Percentiles rank a stretch among this genome's conserved stretches.
These are phyloP conservation scores for Coemansia reversa DNA, from an alignment of 192 early-diverging fungal genomes.

Conservation along the genomic window DNA sequence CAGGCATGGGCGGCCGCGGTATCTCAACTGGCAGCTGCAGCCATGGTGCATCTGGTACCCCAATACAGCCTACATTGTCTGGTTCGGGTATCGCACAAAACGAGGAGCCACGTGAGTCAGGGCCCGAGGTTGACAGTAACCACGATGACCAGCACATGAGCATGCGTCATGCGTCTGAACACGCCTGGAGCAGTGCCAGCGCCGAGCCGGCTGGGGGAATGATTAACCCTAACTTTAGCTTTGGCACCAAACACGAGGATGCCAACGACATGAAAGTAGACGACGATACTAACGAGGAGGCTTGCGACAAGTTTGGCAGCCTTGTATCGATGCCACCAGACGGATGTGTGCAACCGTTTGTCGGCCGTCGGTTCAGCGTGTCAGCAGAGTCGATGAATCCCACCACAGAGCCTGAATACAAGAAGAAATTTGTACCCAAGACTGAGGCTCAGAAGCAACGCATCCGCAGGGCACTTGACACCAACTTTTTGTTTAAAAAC, in stretches of 20 bases:
- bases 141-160: constrained; percentile 44
- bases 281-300: constrained; percentile 60
- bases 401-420: constrained; percentile 70
- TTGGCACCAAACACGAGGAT: constrained; percentile 52
- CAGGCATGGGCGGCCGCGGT: constrained; percentile 9
- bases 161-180: constrained; percentile 54
- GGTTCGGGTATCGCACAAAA: constrained; percentile 16
- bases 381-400: constrained; percentile 97
- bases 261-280: constrained; percentile 60
- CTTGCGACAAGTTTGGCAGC: constrained; percentile 59
- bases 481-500: constrained; percentile 91
- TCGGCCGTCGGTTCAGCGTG: constrained; percentile 90
- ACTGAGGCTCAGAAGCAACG: constrained; percentile 78
- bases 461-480: constrained; percentile 76
- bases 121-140: constrained; percentile 35
- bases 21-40: constrained; percentile 1
- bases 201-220: constrained; percentile 20
- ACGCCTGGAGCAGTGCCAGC: constrained; percentile 45
- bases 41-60: not conserved
- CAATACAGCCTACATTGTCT: constrained; percentile 2
- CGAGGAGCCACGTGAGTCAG: constrained; percentile 45
- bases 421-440: constrained; percentile 87
- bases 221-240: constrained; percentile 56
- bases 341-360: constrained; percentile 68
- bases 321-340: constrained; percentile 56